Conservation (phyloP, 176 grass and related monocot genomes). For the Zoysia japonica region DNA sequence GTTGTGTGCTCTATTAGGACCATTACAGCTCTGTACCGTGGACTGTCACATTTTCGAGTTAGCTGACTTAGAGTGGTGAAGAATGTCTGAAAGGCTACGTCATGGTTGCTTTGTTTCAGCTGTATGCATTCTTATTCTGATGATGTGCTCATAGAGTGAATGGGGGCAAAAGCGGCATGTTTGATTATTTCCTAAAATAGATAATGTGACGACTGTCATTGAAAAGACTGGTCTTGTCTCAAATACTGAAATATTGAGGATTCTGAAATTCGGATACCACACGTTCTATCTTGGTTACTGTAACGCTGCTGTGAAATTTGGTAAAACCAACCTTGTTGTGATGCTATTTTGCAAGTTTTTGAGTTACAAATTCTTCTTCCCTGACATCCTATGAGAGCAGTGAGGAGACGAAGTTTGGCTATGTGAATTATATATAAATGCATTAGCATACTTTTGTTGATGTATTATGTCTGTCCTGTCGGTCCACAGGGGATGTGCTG, state of each 20-base stretch:
- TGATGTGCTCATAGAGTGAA: background rate
- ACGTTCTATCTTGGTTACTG: background rate
- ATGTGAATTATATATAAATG: slow-evolving; percentile 6
- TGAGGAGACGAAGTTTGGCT: slow-evolving; percentile 2
- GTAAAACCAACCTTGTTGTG: background rate
- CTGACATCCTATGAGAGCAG: background rate
- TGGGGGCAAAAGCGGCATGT: background rate
- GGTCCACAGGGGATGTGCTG: slow-evolving; percentile 63
- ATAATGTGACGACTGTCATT: background rate
- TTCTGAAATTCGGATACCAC: background rate
- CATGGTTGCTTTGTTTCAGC: background rate
- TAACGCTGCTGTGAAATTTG: background rate
- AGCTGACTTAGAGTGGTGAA: background rate
- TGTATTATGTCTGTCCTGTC: background rate
- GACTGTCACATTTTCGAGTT: background rate
- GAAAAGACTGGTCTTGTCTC: background rate
- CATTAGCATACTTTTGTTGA: background rate
- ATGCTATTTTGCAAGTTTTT: background rate
- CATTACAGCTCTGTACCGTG: background rate
- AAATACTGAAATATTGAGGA: too few species aligned
- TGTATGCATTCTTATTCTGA: background rate
- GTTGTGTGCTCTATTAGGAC: too few species aligned
- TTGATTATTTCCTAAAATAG: background rate
- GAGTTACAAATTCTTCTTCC: background rate
- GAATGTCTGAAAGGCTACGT: background rate